These are phyloP conservation scores for Phlebiopsis gigantea DNA, from an alignment of 768 basidiomycete genomes.

Conservation along the genomic window DNA sequence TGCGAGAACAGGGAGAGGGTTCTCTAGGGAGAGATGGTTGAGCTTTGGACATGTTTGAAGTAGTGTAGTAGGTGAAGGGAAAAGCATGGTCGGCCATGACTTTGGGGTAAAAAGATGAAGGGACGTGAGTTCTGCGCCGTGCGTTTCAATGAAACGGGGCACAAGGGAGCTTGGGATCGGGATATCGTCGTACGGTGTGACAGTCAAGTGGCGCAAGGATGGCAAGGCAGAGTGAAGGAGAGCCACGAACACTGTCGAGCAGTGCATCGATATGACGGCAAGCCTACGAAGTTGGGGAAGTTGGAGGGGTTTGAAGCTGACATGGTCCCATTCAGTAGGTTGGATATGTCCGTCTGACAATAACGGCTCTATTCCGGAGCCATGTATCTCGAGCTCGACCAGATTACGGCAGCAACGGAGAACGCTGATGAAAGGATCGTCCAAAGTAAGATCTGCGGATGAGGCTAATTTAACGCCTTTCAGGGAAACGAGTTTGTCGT, in stretches of 20 bases:
- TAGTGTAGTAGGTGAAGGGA: slow-evolving; percentile 20
- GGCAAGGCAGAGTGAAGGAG: slow-evolving; percentile 60
- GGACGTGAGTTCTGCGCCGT: slow-evolving; percentile 54
- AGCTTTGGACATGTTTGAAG: slow-evolving; percentile 31
- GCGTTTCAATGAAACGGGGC: slow-evolving; percentile 51
- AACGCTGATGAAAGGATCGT: slow-evolving; percentile 50
- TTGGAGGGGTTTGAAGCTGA: slow-evolving; percentile 33
- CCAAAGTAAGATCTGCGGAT: slow-evolving; percentile 13
- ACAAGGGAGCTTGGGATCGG: slow-evolving; percentile 53
- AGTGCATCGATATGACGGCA: slow-evolving; percentile 60
- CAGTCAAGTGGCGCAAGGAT: slow-evolving; percentile 51
- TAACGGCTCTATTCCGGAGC: slow-evolving; percentile 48
- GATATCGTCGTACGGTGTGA: slow-evolving; percentile 72
- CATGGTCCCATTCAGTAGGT: slow-evolving; percentile 22
- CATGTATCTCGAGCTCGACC: slow-evolving; percentile 59
- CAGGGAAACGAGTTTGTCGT: slow-evolving; percentile 42
- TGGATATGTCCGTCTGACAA: slow-evolving; percentile 27
- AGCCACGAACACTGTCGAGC: slow-evolving; percentile 55
- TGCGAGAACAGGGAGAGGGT: slow-evolving; percentile 51
- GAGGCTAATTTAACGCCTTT: slow-evolving; percentile 46
- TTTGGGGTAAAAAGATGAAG: slow-evolving; percentile 67
- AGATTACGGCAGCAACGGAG: slow-evolving; percentile 51
- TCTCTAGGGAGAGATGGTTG: slow-evolving; percentile 68
- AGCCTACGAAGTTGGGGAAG: slow-evolving; percentile 57
- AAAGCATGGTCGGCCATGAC: slow-evolving; percentile 30